Conservation (phyloP, 257 asterid species). For the Nicotiana paniculata region DNA sequence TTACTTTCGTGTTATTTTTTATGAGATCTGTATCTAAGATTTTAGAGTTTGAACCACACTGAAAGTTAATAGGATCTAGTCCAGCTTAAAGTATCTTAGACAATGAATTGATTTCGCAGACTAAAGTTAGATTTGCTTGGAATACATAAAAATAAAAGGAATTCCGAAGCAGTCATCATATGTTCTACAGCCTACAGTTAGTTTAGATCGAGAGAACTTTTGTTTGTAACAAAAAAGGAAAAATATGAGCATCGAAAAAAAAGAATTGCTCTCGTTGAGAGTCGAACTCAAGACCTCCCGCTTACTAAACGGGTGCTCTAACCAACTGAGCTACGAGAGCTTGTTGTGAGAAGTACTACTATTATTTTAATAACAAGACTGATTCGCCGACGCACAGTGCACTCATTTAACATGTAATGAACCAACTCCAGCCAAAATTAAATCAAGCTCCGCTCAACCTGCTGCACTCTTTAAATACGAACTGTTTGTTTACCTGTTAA, state of each 20-base stretch:
- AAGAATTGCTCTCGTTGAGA: conserved; percentile 53
- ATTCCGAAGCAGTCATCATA: not conserved
- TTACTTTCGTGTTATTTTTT: not conserved
- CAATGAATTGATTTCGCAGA: not conserved
- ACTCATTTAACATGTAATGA: not conserved
- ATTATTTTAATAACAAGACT: no score
- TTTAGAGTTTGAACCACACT: not conserved
- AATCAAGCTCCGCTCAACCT: not conserved
- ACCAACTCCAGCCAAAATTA: not conserved
- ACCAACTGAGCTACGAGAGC: conserved; percentile 97
- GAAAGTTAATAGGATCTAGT: not conserved
- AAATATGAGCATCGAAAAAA: not conserved
- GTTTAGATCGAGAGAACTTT: not conserved
- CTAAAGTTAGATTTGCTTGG: not conserved
- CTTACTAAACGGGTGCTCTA: conserved; percentile 98
- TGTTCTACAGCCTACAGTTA: no score
- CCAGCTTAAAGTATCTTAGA: not conserved
- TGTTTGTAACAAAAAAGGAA: not conserved
- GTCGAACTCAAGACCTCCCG: conserved; percentile 98
- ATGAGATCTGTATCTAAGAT: not conserved
- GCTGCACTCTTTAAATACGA: no score
- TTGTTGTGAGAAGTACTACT: accelerated
- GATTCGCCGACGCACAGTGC: not conserved
- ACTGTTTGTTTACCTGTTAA: no score
- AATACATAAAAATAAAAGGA: not conserved